These are phyloP conservation scores for Linnemannia zychae DNA, from an alignment of 192 early-diverging fungal species.

Conservation along the genomic window DNA sequence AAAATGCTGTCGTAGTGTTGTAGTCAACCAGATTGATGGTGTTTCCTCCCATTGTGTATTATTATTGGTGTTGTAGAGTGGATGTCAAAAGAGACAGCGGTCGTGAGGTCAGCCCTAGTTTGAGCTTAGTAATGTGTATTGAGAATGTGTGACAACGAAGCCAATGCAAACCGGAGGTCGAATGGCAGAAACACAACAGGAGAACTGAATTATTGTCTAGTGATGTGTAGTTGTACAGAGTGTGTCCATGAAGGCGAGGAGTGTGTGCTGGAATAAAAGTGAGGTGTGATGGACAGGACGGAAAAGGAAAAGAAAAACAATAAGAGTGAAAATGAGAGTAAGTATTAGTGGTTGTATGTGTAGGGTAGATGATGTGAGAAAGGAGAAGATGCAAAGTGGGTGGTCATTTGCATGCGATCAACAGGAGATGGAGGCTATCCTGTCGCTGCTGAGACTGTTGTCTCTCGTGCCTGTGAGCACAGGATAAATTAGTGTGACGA, in stretches of 20 bases:
- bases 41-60: constrained; percentile 29
- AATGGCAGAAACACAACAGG: not conserved
- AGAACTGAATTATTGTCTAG: too few species aligned
- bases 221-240: not conserved
- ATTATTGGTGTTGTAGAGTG: not conserved
- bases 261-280: not conserved
- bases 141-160: not conserved
- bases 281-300: not conserved
- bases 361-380: not conserved
- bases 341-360: not conserved
- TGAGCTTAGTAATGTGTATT: not conserved
- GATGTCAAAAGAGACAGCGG: not conserved
- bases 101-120: not conserved
- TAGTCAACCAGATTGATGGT: constrained; percentile 52
- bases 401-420: constrained; percentile 4
- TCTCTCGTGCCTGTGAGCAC: not conserved
- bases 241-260: not conserved
- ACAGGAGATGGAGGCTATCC: not conserved
- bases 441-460: not conserved
- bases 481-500: not conserved
- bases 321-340: too few species aligned
- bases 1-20: constrained; percentile 42
- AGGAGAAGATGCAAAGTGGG: not conserved
- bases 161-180: not conserved
- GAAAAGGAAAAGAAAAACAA: too few species aligned